A percentile compares a stretch with the other conserved stretches of the same genome.
Evolutionary conservation across 2,329 filamentous ascomycete species (phyloP).

Genomic region (Botrytis porri): DNA sequence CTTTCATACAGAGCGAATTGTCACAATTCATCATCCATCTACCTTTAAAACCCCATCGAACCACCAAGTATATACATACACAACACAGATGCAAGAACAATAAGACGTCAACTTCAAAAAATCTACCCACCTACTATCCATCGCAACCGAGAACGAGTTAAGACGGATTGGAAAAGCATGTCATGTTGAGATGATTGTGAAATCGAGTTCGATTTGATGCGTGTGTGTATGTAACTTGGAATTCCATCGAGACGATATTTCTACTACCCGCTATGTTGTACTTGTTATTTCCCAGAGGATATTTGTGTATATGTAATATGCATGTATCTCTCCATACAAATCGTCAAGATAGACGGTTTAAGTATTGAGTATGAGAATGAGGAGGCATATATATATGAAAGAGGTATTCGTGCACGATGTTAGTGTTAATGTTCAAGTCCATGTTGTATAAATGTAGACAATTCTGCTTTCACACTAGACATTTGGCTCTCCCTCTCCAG

Average conservation of each 20-base stretch:
- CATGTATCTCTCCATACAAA: not conserved
- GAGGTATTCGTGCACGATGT: not conserved
- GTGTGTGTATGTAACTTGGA: not conserved
- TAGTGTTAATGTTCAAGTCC: not conserved
- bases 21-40: not conserved
- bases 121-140: too few relatives aligned
- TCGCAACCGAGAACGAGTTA: not conserved
- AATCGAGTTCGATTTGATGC: not conserved
- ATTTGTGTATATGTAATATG: not conserved
- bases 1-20: fast-evolving
- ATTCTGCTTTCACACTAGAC: not conserved
- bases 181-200: not conserved
- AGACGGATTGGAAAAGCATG: not conserved
- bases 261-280: not conserved
- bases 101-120: not conserved
- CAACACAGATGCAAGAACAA: not conserved
- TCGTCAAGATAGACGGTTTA: not conserved
- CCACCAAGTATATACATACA: not conserved
- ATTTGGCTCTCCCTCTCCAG: not conserved
- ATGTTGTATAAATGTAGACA: not conserved
- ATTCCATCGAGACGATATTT: not conserved
- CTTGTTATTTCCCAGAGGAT: not conserved
- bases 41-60: not conserved
- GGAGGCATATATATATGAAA: not conserved
- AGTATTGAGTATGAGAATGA: not conserved